Base-by-base conservation (phyloP, 495 filamentous ascomycete genomes). In the Podospora sp. region DNA sequence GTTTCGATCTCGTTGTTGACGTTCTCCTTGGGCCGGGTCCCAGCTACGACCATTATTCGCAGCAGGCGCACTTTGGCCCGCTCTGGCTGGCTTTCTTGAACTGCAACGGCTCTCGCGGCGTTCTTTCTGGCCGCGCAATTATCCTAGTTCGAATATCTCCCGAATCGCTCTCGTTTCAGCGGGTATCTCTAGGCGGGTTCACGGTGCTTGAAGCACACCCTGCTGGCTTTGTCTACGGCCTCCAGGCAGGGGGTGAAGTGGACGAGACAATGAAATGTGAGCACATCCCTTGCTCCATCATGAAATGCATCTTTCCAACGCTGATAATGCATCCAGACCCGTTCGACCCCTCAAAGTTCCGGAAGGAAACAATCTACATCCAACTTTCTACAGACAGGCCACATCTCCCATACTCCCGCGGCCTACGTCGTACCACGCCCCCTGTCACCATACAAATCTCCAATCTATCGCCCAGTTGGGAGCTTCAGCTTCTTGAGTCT, bases 111-210 rank as follows among this genome's bases (percentile, higher is more conserved):
- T 55, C 52, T n/a, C 52, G 52, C 20, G 52, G 52, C 6, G 21
- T 26, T 9, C 52, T 22, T 7, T 22, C 52, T 2, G 52, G 21
- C 2, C 20, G 52, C 21, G 52, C 52, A 3, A 55, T 55, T 12
- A 26, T 55, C 21, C 52, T 55, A 12, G 20, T n/a, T n/a, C 52
- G 20, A 2, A 22, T 55, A n/a, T 55, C 52, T 9, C 52, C 20
- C 7, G 52, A 55, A 24, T 55, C 52, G n/a, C 52, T 55, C 1
- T 55, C 24, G 52, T 55, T 55, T 22, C 52, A 55, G 20, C 9
- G 52, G 52, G 52, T 55, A n/a, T 55, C 52, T 12, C 52, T 55
- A 1, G 52, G 52, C 52, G 52, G 52, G 21, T 55, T 55, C 52
- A 22, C 20, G 8, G 52, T 55, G 1, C 12, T 55, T 2, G 52